Evolutionary conservation across 352 stramenopile species (phyloP).

Genomic region (Pythium phragmiticola): DNA sequence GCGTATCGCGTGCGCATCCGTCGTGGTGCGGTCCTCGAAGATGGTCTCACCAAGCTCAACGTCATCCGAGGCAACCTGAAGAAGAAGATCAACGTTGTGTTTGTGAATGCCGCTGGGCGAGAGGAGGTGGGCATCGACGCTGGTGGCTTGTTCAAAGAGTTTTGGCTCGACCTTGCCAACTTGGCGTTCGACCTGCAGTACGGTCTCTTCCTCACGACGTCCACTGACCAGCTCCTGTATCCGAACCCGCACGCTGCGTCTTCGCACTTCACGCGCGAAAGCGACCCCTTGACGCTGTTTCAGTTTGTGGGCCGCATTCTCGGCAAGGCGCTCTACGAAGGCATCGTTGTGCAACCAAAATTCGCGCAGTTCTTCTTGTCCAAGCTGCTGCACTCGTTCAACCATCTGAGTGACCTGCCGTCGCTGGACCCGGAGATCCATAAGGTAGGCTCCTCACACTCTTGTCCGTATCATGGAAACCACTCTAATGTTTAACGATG

Average conservation of each 20-base stretch:
- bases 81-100: constrained; percentile 76
- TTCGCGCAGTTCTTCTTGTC: constrained; percentile 97
- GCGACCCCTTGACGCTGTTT: constrained; percentile 91
- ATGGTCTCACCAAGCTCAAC: constrained; percentile 88
- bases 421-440: constrained; percentile 94
- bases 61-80: constrained; percentile 85
- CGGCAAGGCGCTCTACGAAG: constrained; percentile 96
- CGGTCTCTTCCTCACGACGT: constrained; percentile 77
- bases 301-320: constrained; percentile 94
- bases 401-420: constrained; percentile 86
- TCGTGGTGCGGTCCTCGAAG: constrained; percentile 73
- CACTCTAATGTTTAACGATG: neutral
- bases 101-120: constrained; percentile 85
- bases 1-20: constrained; percentile 68
- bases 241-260: constrained; percentile 91
- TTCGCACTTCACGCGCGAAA: constrained; percentile 69
- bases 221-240: constrained; percentile 85
- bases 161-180: constrained; percentile 89
- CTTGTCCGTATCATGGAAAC: neutral
- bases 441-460: constrained; percentile 44
- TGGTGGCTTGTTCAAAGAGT: constrained; percentile 97
- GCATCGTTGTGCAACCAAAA: constrained; percentile 93
- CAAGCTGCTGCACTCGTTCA: constrained; percentile 85
- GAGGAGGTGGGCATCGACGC: constrained; percentile 96
- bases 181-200: constrained; percentile 94